Evolutionary conservation across 768 basidiomycete species (phyloP).

Genomic region (Porphyrellus cyaneotinctus): DNA sequence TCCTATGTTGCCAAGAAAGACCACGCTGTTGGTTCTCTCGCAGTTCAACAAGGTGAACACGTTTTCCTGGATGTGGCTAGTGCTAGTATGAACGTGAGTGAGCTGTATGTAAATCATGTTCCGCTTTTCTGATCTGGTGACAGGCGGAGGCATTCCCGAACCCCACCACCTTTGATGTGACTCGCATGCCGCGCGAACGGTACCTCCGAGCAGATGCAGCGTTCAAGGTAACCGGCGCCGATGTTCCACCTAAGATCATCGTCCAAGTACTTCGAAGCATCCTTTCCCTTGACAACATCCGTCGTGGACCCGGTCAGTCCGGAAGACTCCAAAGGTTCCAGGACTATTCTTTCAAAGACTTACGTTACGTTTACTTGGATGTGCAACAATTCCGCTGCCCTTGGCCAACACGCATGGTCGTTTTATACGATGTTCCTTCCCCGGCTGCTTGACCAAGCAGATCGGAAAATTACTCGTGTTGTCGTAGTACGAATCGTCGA

Average conservation of each 20-base stretch:
- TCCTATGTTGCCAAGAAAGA: slow-evolving; percentile 53
- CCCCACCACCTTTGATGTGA: slow-evolving; percentile 41
- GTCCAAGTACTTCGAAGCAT: slow-evolving; percentile 62
- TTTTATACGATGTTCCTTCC: slow-evolving; percentile 38
- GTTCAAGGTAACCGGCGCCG: slow-evolving; percentile 48
- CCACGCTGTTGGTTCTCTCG: slow-evolving; percentile 39
- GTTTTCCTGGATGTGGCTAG: slow-evolving; percentile 60
- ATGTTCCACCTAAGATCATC: slow-evolving; percentile 56
- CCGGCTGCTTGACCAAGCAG: slow-evolving; percentile 21
- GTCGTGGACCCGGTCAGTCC: slow-evolving; percentile 65
- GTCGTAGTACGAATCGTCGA: too few species aligned
- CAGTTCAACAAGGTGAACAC: slow-evolving; percentile 44
- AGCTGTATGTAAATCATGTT: background rate
- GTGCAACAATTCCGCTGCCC: slow-evolving; percentile 45
- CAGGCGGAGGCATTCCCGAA: slow-evolving; percentile 53
- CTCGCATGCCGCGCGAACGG: slow-evolving; percentile 40
- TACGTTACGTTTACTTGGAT: slow-evolving; percentile 55
- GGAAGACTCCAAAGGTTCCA: slow-evolving; percentile 60
- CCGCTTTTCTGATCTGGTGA: background rate
- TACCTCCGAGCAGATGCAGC: slow-evolving; percentile 48
- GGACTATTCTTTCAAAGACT: slow-evolving; percentile 43
- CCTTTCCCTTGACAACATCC: slow-evolving; percentile 52
- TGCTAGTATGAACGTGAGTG: slow-evolving; percentile 57
- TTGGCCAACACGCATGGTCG: slow-evolving; percentile 65
- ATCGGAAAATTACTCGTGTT: too few species aligned